A percentile compares a stretch with the other conserved stretches of the same genome.
Conservation (phyloP, 805 yeast species). For the Candida verbasci region DNA sequence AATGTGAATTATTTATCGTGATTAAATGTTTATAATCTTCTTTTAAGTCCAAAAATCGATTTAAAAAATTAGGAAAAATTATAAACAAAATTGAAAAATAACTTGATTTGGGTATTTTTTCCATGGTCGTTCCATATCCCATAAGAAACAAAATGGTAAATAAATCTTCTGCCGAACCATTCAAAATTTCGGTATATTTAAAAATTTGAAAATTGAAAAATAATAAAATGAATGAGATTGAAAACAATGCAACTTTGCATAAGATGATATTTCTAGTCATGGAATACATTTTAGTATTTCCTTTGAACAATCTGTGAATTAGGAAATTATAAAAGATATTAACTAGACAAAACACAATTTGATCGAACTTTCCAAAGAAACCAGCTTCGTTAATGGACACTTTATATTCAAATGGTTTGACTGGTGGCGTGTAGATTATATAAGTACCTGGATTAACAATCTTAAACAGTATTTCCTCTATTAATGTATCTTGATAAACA, state of each 20-base stretch:
- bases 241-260: background rate
- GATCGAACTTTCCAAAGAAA: background rate
- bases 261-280: background rate
- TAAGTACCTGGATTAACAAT: background rate
- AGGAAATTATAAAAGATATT: background rate
- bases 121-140: constrained; percentile 7
- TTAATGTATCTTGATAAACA: background rate
- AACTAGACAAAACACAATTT: background rate
- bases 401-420: background rate
- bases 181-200: background rate
- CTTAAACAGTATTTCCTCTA: background rate
- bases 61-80: background rate
- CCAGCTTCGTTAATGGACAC: background rate
- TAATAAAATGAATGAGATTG: background rate
- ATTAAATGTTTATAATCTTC: background rate
- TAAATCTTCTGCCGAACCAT: background rate
- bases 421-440: constrained; percentile 2
- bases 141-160: constrained; percentile 2
- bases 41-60: constrained; percentile 2
- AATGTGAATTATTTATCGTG: constrained; percentile 1
- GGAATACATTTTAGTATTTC: background rate
- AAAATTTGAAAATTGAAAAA: background rate
- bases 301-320: background rate
- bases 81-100: background rate
- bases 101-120: too few relatives aligned